A percentile compares a stretch with the other conserved stretches of the same genome.
phyloP scores from a whole-genome alignment of 2,329 filamentous ascomycete species.

The Paraconiothyrium brasiliense region DNA sequence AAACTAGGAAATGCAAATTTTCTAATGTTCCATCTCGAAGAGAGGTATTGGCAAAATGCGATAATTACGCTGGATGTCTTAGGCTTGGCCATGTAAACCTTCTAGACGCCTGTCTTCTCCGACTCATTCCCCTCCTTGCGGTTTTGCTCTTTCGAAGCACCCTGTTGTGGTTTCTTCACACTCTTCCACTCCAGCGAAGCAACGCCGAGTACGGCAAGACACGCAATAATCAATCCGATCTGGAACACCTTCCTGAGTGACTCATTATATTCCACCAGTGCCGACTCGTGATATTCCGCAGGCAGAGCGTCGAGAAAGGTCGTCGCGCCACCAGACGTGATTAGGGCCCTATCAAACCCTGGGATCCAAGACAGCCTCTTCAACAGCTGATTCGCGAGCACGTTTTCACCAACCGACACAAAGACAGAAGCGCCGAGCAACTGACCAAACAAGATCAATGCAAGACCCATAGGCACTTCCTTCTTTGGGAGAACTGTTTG shows the following conservation, averaged over 20 bases:
- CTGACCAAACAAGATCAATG: constrained; percentile 53
- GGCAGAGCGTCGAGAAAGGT: not conserved
- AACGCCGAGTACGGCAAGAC: constrained; percentile 58
- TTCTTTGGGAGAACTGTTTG: constrained; percentile 47
- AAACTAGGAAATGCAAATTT: no score
- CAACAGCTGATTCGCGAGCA: constrained; percentile 24
- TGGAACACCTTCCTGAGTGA: constrained; percentile 54
- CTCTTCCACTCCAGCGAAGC: constrained; percentile 67
- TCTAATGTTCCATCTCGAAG: no score
- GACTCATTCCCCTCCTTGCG: not conserved
- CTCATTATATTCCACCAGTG: constrained; percentile 7
- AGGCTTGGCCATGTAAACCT: not conserved
- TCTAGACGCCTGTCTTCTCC: not conserved
- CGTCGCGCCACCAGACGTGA: constrained; percentile 13
- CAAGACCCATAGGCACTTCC: constrained; percentile 45
- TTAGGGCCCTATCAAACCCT: constrained; percentile 9
- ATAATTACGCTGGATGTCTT: not conserved
- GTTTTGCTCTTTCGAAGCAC: not conserved
- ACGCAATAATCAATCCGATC: constrained; percentile 53
- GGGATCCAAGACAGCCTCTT: constrained; percentile 20
- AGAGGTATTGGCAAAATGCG: no score
- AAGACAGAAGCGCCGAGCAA: constrained; percentile 56
- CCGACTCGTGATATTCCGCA: constrained; percentile 2
- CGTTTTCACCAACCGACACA: constrained; percentile 53
- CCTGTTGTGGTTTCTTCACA: constrained; percentile 46